Conservation (phyloP, 208 protist species). For the Acanthamoeba royreba region DNA sequence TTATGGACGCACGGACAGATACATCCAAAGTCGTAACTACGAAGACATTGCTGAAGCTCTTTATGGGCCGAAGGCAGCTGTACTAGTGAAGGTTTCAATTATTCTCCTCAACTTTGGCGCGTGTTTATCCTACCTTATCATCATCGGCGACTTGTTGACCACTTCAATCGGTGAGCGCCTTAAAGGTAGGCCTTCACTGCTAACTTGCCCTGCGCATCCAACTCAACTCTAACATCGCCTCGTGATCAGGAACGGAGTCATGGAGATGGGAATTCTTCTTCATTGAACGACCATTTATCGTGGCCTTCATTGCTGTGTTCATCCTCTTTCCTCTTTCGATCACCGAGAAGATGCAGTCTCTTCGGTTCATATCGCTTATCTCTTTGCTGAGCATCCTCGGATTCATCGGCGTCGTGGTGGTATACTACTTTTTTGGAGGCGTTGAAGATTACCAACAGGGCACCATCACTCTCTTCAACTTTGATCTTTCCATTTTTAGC, state of each 20-base stretch:
- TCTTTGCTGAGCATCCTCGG: not conserved
- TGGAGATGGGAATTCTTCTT: not conserved
- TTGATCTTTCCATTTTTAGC: not conserved
- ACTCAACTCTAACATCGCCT: not conserved
- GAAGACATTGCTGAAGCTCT: not conserved
- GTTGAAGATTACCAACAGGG: not conserved
- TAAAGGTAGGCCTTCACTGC: not conserved
- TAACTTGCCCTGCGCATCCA: too few relatives aligned
- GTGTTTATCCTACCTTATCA: not conserved
- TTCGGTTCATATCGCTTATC: not conserved
- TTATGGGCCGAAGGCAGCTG: not conserved
- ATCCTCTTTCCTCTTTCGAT: not conserved
- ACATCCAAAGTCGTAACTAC: not conserved
- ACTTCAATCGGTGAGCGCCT: not conserved
- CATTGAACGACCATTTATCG: not conserved
- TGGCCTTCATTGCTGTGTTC: not conserved
- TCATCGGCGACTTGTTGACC: not conserved
- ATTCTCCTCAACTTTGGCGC: not conserved
- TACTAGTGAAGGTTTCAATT: not conserved
- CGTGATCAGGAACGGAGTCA: not conserved
- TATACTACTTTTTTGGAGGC: not conserved
- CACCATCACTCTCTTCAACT: not conserved
- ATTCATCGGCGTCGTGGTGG: not conserved
- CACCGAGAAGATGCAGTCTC: not conserved
- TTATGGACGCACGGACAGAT: too few relatives aligned